Evolutionary conservation across 345 rosid genomes (phyloP).

Genomic region (Murraya paniculata): DNA sequence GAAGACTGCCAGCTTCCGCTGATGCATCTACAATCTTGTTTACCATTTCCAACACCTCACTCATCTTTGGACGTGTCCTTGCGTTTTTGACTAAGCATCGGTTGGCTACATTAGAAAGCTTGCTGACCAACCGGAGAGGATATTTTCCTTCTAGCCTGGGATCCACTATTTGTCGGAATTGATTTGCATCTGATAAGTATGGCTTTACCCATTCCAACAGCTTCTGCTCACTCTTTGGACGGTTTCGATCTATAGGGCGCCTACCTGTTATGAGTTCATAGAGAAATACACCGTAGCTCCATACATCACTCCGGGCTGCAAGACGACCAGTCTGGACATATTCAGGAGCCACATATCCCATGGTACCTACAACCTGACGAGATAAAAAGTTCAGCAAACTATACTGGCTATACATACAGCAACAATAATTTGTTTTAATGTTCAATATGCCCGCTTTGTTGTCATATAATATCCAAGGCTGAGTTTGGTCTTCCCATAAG

Average conservation of each 20-base stretch:
- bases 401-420: not conserved
- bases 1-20: constrained; percentile 31
- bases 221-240: constrained; percentile 78
- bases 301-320: constrained; percentile 79
- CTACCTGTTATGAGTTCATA: constrained; percentile 90
- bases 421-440: not conserved
- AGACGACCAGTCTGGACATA: constrained; percentile 82
- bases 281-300: constrained; percentile 95
- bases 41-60: constrained; percentile 78
- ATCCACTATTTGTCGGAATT: constrained; percentile 60
- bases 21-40: constrained; percentile 46
- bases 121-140: constrained; percentile 46
- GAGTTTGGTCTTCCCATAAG: not conserved
- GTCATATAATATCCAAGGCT: not conserved
- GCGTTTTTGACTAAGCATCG: constrained; percentile 66
- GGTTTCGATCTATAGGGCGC: constrained; percentile 74
- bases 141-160: constrained; percentile 62
- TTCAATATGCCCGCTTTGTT: not conserved
- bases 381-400: not conserved
- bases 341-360: constrained; percentile 94
- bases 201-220: constrained; percentile 89
- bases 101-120: constrained; percentile 70
- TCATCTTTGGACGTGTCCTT: constrained; percentile 87
- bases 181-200: constrained; percentile 53
- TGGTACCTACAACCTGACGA: constrained; percentile 82